Evolutionary conservation across 495 filamentous ascomycete genomes (phyloP).

Genomic region (Aspergillus heteromorphus): DNA sequence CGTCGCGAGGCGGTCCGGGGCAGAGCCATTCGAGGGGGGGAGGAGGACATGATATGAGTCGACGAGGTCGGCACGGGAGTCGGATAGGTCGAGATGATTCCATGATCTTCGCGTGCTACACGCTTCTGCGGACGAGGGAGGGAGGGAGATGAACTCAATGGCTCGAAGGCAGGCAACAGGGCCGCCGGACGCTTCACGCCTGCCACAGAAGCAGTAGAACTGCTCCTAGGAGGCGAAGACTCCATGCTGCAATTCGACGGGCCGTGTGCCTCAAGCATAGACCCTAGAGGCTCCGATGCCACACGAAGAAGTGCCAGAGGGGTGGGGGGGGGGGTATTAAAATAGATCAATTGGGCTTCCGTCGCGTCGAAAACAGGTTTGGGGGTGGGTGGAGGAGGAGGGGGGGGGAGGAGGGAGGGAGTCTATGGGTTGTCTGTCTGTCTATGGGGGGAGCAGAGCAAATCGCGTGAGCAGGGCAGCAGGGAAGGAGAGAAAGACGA

Average conservation of each 20-base stretch:
- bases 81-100: constrained; percentile 53
- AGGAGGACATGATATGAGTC: constrained; percentile 85
- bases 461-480: background rate
- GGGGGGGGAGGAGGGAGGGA: constrained; percentile 3
- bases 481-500: constrained; percentile 7
- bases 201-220: constrained; percentile 40
- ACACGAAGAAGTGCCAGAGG: constrained; percentile 2
- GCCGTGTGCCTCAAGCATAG: constrained; percentile 4
- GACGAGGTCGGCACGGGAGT: constrained; percentile 92
- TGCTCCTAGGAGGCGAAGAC: constrained; percentile 38
- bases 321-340: constrained; percentile 1
- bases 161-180: constrained; percentile 90
- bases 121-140: constrained; percentile 71
- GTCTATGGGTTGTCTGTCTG: constrained; percentile 15
- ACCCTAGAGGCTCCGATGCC: background rate
- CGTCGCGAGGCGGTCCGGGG: constrained; percentile 38
- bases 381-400: too few relatives aligned
- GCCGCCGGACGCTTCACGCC: constrained; percentile 76
- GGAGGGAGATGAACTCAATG: constrained; percentile 78
- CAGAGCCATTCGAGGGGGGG: constrained; percentile 56
- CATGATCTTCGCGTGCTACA: constrained; percentile 52
- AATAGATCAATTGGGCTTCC: constrained; percentile 10
- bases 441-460: constrained; percentile 1
- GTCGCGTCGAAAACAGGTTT: constrained; percentile 17
- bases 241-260: constrained; percentile 29